A percentile compares a stretch with the other conserved stretches of the same genome.
Evolutionary conservation across 768 basidiomycete species (phyloP).

Genomic region (Lactarius evosmus): DNA sequence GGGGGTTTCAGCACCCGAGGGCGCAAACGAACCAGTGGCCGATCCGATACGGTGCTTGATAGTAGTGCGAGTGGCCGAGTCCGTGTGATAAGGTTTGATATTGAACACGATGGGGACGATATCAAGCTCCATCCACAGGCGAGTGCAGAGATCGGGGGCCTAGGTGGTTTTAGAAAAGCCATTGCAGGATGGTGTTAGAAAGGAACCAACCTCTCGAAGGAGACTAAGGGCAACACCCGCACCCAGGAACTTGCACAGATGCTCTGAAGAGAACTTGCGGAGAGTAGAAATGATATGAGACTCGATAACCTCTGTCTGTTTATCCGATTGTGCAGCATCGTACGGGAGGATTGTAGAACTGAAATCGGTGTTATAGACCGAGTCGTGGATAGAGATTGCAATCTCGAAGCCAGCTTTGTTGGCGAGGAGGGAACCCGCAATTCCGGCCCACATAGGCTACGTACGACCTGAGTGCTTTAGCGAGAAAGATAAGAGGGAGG

Average conservation of each 20-base stretch:
- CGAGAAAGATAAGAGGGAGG: constrained; percentile 25
- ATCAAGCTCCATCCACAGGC: constrained; percentile 79
- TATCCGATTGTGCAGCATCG: constrained; percentile 47
- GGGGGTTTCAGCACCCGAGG: constrained; percentile 75
- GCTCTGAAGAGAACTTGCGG: constrained; percentile 68
- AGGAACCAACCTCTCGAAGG: constrained; percentile 56
- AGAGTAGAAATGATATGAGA: constrained; percentile 59
- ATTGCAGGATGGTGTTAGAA: constrained; percentile 7
- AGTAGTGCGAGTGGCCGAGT: constrained; percentile 73
- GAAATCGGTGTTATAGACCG: constrained; percentile 81
- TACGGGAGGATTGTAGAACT: constrained; percentile 56
- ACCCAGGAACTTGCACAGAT: constrained; percentile 84
- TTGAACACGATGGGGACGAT: constrained; percentile 84
- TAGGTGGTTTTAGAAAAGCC: constrained; percentile 34
- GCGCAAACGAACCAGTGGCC: constrained; percentile 72
- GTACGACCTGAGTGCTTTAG: constrained; percentile 27
- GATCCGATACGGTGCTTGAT: constrained; percentile 81
- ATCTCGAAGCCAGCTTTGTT: constrained; percentile 63
- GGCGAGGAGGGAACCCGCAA: constrained; percentile 60
- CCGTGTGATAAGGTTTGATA: constrained; percentile 79
- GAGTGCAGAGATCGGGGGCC: constrained; percentile 80
- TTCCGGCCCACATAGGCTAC: constrained; percentile 87
- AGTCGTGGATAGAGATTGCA: constrained; percentile 79
- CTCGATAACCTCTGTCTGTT: constrained; percentile 61
- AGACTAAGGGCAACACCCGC: constrained; percentile 72